Evolutionary conservation across 192 early-diverging fungal species (phyloP).

Genomic region (Rhizoclosmatium globosum): DNA sequence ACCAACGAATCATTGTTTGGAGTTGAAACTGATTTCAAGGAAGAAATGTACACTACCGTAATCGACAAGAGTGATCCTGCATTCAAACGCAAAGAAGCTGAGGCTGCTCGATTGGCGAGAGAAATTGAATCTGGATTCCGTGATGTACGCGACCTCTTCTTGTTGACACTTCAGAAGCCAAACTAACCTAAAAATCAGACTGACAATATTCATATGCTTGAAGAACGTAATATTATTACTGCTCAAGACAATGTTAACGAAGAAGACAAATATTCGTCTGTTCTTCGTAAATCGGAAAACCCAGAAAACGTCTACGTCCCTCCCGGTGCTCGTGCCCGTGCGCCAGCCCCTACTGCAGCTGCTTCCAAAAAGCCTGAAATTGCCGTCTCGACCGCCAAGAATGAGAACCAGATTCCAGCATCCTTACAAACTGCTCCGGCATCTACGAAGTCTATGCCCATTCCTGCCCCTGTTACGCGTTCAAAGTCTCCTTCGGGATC

Average conservation of each 20-base stretch:
- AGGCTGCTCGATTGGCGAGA: slow-evolving; percentile 85
- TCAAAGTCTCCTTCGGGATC: slow-evolving; percentile 24
- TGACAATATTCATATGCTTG: slow-evolving; percentile 85
- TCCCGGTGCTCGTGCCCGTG: slow-evolving; percentile 63
- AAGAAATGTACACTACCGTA: slow-evolving; percentile 95
- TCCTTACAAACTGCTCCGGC: slow-evolving; percentile 30
- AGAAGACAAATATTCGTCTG: slow-evolving; percentile 87
- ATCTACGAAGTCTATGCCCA: slow-evolving; percentile 6
- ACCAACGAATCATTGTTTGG: slow-evolving; percentile 95
- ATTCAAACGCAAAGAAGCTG: slow-evolving; percentile 86
- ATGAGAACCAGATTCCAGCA: not conserved
- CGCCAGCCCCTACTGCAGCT: not conserved
- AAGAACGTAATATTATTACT: slow-evolving; percentile 80
- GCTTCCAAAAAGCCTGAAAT: slow-evolving; percentile 8
- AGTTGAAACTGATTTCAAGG: slow-evolving; percentile 93
- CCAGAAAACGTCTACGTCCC: slow-evolving; percentile 72
- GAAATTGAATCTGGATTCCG: slow-evolving; percentile 81
- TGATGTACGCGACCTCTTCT: slow-evolving; percentile 2
- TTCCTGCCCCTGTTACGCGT: slow-evolving; percentile 19
- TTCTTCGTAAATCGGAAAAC: slow-evolving; percentile 64
- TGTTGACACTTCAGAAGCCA: not conserved
- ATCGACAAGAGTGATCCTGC: slow-evolving; percentile 85
- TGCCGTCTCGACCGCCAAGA: slow-evolving; percentile 16
- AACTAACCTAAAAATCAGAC: slow-evolving; percentile 46
- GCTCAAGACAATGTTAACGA: slow-evolving; percentile 77